These are phyloP conservation scores for Atkinsonella hypoxylon DNA, from an alignment of 2,329 filamentous ascomycete species.

Conservation along the genomic window DNA sequence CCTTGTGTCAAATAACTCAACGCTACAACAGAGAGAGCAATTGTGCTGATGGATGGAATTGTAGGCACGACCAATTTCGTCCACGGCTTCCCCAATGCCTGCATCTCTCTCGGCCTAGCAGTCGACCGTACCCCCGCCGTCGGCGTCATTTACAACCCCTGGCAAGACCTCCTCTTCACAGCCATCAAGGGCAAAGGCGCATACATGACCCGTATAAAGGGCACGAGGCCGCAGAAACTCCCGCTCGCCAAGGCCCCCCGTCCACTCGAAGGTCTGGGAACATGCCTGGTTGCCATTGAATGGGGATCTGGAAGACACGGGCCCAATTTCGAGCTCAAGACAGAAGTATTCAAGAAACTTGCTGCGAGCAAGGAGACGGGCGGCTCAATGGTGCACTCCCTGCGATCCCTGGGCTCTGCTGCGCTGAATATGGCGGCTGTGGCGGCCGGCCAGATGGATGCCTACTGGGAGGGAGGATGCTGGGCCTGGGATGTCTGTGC, in stretches of 20 bases:
- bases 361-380: slow-evolving; percentile 46
- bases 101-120: slow-evolving; percentile 64
- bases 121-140: slow-evolving; percentile 49
- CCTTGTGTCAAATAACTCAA: neutral
- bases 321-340: slow-evolving; percentile 59
- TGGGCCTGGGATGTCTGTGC: slow-evolving; percentile 83
- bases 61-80: slow-evolving; percentile 62
- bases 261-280: slow-evolving; percentile 47
- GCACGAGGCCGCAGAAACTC: slow-evolving; percentile 24
- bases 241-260: slow-evolving; percentile 35
- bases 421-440: slow-evolving; percentile 65
- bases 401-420: slow-evolving; percentile 60
- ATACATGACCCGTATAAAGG: slow-evolving; percentile 38
- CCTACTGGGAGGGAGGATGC: slow-evolving; percentile 75
- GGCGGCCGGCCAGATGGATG: slow-evolving; percentile 57
- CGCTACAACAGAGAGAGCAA: neutral
- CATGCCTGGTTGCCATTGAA: slow-evolving; percentile 56
- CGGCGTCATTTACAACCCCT: slow-evolving; percentile 74
- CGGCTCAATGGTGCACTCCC: slow-evolving; percentile 64
- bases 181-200: slow-evolving; percentile 57
- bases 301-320: slow-evolving; percentile 61
- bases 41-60: too few species aligned
- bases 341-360: slow-evolving; percentile 50
- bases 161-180: slow-evolving; percentile 55
- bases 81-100: slow-evolving; percentile 62